phyloP scores from a whole-genome alignment of 192 early-diverging fungal genomes.

The Lobosporangium transversale region DNA sequence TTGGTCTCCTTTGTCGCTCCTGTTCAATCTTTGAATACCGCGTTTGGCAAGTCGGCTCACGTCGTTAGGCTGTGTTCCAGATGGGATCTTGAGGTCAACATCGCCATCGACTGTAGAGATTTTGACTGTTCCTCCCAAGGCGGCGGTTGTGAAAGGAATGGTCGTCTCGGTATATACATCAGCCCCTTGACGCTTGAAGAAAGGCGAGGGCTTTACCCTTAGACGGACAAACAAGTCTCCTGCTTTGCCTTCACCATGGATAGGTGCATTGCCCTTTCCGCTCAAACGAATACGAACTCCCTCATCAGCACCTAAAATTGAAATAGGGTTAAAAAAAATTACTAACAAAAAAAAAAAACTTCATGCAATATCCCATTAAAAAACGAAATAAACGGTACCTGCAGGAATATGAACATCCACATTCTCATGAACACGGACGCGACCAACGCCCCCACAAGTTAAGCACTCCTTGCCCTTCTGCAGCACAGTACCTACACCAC shows the following conservation, averaged over 20 bases:
- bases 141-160: constrained; percentile 87
- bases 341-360: too few species aligned
- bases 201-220: constrained; percentile 72
- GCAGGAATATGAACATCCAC: constrained; percentile 85
- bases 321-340: too few species aligned
- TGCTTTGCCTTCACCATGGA: constrained; percentile 72
- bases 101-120: constrained; percentile 97
- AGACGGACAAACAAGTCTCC: constrained; percentile 92
- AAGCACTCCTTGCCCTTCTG: constrained; percentile 73
- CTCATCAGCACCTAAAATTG: constrained; percentile 83
- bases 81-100: constrained; percentile 87
- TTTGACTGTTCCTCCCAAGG: constrained; percentile 86
- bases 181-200: constrained; percentile 86
- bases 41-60: constrained; percentile 79
- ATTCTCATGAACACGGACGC: constrained; percentile 76
- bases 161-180: constrained; percentile 79
- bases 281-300: constrained; percentile 81
- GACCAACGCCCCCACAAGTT: constrained; percentile 84
- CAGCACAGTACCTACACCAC: constrained; percentile 81
- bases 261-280: constrained; percentile 85
- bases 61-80: constrained; percentile 93
- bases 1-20: constrained; percentile 83
- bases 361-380: too few species aligned
- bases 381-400: constrained; percentile 46
- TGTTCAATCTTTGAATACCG: constrained; percentile 74